phyloP scores from a whole-genome alignment of 257 asterid genomes.

The Apocynum venetum region DNA sequence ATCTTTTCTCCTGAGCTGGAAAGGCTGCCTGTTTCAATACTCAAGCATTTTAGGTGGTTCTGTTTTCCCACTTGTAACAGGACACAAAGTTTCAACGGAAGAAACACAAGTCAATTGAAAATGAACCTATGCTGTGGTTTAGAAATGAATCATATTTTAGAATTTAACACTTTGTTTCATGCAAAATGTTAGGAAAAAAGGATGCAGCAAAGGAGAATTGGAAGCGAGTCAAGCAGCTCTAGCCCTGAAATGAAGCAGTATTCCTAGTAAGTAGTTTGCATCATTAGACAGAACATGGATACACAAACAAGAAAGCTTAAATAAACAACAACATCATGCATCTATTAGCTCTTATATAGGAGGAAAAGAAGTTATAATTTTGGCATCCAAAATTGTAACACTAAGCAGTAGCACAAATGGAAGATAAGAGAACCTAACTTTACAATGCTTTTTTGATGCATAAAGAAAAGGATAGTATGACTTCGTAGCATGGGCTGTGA shows the following conservation, averaged over 20 bases:
- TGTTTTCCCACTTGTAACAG: not conserved
- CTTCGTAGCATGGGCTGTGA: not conserved
- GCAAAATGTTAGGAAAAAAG: not conserved
- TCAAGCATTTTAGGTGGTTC: not conserved
- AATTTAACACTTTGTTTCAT: not conserved
- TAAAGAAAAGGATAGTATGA: not conserved
- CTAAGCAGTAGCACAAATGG: too few species aligned
- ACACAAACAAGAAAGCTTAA: not conserved
- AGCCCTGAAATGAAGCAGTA: not conserved
- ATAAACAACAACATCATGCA: not conserved
- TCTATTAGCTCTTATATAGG: not conserved
- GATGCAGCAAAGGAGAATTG: not conserved
- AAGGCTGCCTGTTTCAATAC: slow-evolving; percentile 67
- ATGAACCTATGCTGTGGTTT: not conserved
- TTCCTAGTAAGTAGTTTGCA: not conserved
- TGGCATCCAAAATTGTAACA: not conserved
- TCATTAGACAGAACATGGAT: not conserved
- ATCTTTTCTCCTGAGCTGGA: slow-evolving; percentile 80
- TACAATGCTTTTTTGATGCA: not conserved
- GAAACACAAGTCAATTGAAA: not conserved
- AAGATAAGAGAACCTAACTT: not conserved
- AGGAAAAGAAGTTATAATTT: not conserved
- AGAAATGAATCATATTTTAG: not conserved
- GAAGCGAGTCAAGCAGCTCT: not conserved
- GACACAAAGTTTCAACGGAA: not conserved